Evolutionary conservation across 179 eudicot species (phyloP).

Genomic region (Beta lomatogona): DNA sequence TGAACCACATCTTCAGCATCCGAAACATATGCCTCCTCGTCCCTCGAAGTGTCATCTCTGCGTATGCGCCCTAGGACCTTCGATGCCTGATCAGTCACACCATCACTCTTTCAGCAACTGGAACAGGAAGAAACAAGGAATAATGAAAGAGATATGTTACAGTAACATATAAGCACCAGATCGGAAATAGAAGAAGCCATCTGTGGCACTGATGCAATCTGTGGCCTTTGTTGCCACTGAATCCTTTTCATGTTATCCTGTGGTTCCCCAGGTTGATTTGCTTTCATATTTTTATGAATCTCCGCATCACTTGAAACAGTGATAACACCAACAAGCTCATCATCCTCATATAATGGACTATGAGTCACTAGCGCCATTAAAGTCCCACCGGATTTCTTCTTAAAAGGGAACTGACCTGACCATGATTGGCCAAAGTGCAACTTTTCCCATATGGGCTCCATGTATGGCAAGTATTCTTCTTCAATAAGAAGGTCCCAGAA

Average conservation of each 20-base stretch:
- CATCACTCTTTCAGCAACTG: constrained; percentile 29
- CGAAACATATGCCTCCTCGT: constrained; percentile 33
- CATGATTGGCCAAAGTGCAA: constrained; percentile 61
- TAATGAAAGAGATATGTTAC: constrained; percentile 8
- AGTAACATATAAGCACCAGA: constrained; percentile 66
- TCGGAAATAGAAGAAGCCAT: constrained; percentile 71
- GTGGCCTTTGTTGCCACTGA: constrained; percentile 64
- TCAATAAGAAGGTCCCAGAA: constrained; percentile 57
- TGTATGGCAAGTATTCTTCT: constrained; percentile 42
- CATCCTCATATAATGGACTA: constrained; percentile 72
- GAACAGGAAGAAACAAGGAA: constrained; percentile 3
- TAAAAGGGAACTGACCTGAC: constrained; percentile 86
- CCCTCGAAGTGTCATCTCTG: constrained; percentile 35
- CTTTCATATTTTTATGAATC: constrained; percentile 43
- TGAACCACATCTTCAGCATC: constrained; percentile 32
- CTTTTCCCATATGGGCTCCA: constrained; percentile 45
- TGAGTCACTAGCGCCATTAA: constrained; percentile 73
- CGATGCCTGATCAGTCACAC: constrained; percentile 54
- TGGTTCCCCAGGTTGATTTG: constrained; percentile 33
- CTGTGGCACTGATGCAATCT: constrained; percentile 51
- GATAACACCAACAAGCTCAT: constrained; percentile 72
- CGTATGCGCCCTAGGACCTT: constrained; percentile 51
- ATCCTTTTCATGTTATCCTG: constrained; percentile 48
- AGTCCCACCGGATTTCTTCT: constrained; percentile 61
- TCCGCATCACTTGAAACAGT: constrained; percentile 86